phyloP scores from a whole-genome alignment of 805 yeast species.

The Candida lessepsii region DNA sequence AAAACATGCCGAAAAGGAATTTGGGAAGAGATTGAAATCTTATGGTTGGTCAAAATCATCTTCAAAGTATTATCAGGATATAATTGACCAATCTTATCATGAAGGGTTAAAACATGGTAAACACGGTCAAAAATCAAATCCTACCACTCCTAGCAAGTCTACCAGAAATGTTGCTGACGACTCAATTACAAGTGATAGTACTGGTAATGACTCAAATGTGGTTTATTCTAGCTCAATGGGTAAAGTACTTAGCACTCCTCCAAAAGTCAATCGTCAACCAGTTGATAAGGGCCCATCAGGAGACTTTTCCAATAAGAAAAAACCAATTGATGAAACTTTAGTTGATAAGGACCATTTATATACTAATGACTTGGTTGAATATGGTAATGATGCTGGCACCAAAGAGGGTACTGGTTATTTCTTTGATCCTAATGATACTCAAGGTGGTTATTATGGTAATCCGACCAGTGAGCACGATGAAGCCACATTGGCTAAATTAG shows the following conservation, averaged over 20 bases:
- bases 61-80: conserved; percentile 7
- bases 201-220: conserved; percentile 3
- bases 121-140: conserved; percentile 1
- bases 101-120: conserved; percentile 2
- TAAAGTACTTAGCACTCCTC: conserved; percentile 29
- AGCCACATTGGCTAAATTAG: conserved; percentile 14
- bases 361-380: conserved; percentile 25
- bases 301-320: conserved; percentile 33
- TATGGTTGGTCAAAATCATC: conserved; percentile 11
- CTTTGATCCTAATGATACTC: conserved; percentile 37
- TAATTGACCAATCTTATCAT: conserved; percentile 8
- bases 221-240: conserved; percentile 21
- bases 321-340: conserved; percentile 26
- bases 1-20: conserved; percentile 16
- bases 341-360: conserved; percentile 15
- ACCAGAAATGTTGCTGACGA: too few species aligned
- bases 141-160: not conserved
- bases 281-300: conserved; percentile 29
- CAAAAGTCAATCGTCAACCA: conserved; percentile 27
- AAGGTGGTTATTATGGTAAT: conserved; percentile 26
- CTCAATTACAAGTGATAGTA: too few species aligned
- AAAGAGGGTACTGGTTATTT: conserved; percentile 30
- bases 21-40: conserved; percentile 13
- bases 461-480: conserved; percentile 7
- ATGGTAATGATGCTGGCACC: conserved; percentile 29